Evolutionary conservation across 2,329 filamentous ascomycete genomes (phyloP), one percentile per base, ranked within the genome.

Genomic region (Ceratocystis alfenasii): DNA sequence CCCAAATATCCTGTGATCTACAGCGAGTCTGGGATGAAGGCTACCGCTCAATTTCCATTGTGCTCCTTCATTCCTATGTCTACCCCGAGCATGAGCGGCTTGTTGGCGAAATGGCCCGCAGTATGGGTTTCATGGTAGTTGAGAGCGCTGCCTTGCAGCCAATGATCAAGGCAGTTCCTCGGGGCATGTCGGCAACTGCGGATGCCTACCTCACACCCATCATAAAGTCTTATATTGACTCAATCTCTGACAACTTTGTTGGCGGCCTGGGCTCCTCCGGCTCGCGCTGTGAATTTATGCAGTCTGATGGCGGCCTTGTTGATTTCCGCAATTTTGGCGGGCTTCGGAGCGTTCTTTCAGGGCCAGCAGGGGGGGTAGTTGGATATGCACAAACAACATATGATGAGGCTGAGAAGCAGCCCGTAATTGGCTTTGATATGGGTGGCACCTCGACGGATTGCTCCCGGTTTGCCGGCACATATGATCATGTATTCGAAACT

Each of bases 361-460:
- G 92, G 0, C 92, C 92, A 1, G 92, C 92, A n/a, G 92, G 91
- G 41, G 92, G 92, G 50, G 92, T 96, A 0, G 91, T 96, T 0
- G 92, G 92, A 3, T 96, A 96, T 74, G 91, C 92, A 20, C 84
- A 93, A 22, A 96, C 93, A 0, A 94, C 88, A 0, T 96, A 94
- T 73, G 92, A 96, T 70, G 82, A 87, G 0, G 79, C 87, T 63
- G 94, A 90, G 3, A 89, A 86, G 72, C 90, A 84, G 0, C 90
- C 91, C 0, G 88, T 96, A 3, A 96, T 96, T 71, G 92, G 92
- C 0, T 96, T 96, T 72, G 92, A 96, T 70, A 96, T 96, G 92
- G 78, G 69, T 46, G 68, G 68, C 10, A 96, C 92, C 0, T 92
- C 87, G 66, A 96, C 92, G 0, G 92, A 96, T 74, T 90, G 96